These are phyloP conservation scores for Rhipidocladum racemiflorum DNA, from an alignment of 176 grass and related monocot genomes.

Conservation along the genomic window DNA sequence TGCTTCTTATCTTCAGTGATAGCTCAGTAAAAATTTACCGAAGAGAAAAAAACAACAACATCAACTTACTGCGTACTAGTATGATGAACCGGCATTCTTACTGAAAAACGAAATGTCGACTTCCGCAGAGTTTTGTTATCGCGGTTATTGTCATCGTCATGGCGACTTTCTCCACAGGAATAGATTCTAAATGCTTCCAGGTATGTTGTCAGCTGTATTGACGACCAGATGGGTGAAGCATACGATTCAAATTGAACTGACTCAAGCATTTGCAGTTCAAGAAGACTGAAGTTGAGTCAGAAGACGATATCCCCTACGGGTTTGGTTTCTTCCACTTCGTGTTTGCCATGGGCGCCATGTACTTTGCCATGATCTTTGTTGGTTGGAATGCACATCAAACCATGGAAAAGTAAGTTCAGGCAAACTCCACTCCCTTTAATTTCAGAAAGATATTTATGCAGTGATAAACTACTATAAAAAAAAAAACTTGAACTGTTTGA, in stretches of 20 bases:
- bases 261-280: constrained; percentile 62
- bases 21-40: not conserved
- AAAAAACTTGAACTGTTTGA: not conserved
- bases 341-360: constrained; percentile 97
- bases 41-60: not conserved
- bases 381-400: constrained; percentile 75
- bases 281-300: constrained; percentile 51
- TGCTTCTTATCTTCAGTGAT: not conserved
- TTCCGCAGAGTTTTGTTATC: constrained; percentile 76
- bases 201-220: constrained; percentile 18
- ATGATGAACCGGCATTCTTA: not conserved
- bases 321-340: constrained; percentile 98
- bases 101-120: not conserved
- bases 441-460: not conserved
- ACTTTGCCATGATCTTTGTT: constrained; percentile 94
- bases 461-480: not conserved
- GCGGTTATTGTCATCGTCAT: constrained; percentile 81
- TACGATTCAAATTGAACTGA: not conserved
- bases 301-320: constrained; percentile 78
- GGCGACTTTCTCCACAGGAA: constrained; percentile 88
- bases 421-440: not conserved
- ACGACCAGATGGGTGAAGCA: not conserved
- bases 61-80: not conserved
- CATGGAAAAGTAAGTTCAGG: constrained; percentile 63
- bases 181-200: constrained; percentile 90